These are phyloP conservation scores for Fusarium staphyleae DNA, from an alignment of 2,329 filamentous ascomycete species.

Conservation along the genomic window DNA sequence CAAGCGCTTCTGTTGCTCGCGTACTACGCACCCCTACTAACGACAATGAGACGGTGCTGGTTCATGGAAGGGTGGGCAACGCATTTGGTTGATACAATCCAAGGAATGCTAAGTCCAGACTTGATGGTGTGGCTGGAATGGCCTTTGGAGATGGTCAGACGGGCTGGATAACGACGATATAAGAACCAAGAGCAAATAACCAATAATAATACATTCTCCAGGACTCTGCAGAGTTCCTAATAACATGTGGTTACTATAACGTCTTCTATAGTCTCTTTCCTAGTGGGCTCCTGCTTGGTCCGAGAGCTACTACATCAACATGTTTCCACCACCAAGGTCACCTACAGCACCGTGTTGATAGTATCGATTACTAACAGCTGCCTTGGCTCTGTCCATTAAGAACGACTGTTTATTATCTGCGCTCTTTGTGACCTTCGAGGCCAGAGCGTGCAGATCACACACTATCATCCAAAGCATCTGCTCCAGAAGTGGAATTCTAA, in stretches of 20 bases:
- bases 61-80: slow-evolving; percentile 36
- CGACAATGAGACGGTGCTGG: slow-evolving; percentile 32
- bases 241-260: neutral
- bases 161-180: slow-evolving; percentile 5
- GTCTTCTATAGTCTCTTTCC: neutral
- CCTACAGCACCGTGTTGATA: slow-evolving; percentile 17
- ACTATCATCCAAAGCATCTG: slow-evolving; percentile 12
- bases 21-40: slow-evolving; percentile 37
- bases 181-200: too few relatives aligned
- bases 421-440: slow-evolving; percentile 3
- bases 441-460: slow-evolving; percentile 15
- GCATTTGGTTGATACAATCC: slow-evolving; percentile 37
- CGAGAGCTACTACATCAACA: slow-evolving; percentile 14
- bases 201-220: too few relatives aligned
- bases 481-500: neutral
- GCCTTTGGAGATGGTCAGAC: slow-evolving; percentile 31
- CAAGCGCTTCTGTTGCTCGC: slow-evolving; percentile 41
- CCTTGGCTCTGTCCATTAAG: neutral
- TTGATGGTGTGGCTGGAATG: slow-evolving; percentile 38
- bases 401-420: neutral
- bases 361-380: slow-evolving; percentile 12
- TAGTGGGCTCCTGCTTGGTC: neutral
- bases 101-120: slow-evolving; percentile 25
- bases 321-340: slow-evolving; percentile 13
- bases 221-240: neutral